phyloP scores from a whole-genome alignment of 148 eudicot species.

The Fallopia convolvulus region DNA sequence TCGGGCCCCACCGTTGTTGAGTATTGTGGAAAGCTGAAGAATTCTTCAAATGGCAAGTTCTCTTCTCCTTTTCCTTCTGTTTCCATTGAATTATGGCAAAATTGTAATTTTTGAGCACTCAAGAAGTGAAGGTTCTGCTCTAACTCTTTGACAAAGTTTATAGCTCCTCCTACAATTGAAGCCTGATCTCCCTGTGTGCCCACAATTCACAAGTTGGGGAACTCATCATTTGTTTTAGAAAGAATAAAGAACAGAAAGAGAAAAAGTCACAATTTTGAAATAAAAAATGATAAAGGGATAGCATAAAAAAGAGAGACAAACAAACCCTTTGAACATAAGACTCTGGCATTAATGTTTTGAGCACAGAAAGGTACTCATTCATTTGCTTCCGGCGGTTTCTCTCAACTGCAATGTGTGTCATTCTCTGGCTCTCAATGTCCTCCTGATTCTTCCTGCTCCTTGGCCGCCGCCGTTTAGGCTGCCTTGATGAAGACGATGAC shows the following conservation, averaged over 20 bases:
- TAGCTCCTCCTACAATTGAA: conserved; percentile 87
- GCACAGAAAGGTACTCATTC: conserved; percentile 75
- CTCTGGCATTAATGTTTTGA: conserved; percentile 76
- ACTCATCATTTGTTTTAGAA: not conserved
- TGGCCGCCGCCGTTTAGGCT: not conserved
- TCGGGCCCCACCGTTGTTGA: conserved; percentile 14
- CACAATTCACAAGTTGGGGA: not conserved
- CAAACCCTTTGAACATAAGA: conserved; percentile 70
- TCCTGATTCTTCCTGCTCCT: conserved; percentile 55
- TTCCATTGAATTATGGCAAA: not conserved
- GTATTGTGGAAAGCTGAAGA: conserved; percentile 66
- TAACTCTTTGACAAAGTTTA: conserved; percentile 79
- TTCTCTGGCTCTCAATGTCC: conserved; percentile 77
- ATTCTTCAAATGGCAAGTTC: conserved; percentile 28
- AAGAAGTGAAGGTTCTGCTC: conserved; percentile 59
- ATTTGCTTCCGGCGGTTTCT: conserved; percentile 83
- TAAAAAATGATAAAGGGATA: not conserved
- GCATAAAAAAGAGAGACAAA: not conserved
- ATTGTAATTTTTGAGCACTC: conserved; percentile 24
- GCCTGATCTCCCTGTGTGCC: conserved; percentile 78
- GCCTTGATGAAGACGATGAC: not conserved
- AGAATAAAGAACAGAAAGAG: not conserved
- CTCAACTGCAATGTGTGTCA: conserved; percentile 88
- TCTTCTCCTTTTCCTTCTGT: not conserved
- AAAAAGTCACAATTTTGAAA: not conserved